Conservation (phyloP, 495 filamentous ascomycete species). For the Physcia stellaris region DNA sequence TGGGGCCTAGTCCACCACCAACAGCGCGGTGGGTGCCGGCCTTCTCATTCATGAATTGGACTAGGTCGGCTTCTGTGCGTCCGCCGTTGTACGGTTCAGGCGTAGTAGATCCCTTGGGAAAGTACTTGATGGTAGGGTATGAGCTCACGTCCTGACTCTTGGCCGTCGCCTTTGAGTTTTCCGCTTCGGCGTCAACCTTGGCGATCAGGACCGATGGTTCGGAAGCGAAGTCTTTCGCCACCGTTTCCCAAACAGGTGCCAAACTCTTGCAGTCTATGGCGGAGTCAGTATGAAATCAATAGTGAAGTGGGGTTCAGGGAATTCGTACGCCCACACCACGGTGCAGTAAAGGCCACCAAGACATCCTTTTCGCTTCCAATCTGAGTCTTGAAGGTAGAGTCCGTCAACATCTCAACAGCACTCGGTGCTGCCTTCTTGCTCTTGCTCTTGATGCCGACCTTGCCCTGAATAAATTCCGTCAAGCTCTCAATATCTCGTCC, state of each 20-base stretch:
- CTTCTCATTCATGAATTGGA: conserved; percentile 78
- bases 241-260: conserved; percentile 77
- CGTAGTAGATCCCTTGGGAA: conserved; percentile 73
- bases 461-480: conserved; percentile 65
- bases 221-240: conserved; percentile 68
- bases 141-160: conserved; percentile 63
- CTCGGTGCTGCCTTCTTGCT: conserved; percentile 56
- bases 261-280: conserved; percentile 84
- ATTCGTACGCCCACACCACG: conserved; percentile 90
- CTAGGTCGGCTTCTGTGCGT: conserved; percentile 62
- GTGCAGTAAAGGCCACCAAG: conserved; percentile 89
- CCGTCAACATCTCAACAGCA: conserved; percentile 65
- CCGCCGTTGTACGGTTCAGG: conserved; percentile 60
- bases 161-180: conserved; percentile 65
- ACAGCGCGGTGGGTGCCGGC: conserved; percentile 73
- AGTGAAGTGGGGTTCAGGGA: conserved; percentile 2
- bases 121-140: conserved; percentile 98
- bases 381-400: conserved; percentile 58
- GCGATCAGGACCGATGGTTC: conserved; percentile 72
- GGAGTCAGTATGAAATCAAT: neutral
- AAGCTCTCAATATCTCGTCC: conserved; percentile 82
- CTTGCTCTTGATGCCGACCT: conserved; percentile 73
- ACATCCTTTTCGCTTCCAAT: conserved; percentile 83
- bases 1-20: conserved; percentile 67
- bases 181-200: conserved; percentile 87